Base-by-base conservation (phyloP, 768 basidiomycete species). In the Boletus fagicola region DNA sequence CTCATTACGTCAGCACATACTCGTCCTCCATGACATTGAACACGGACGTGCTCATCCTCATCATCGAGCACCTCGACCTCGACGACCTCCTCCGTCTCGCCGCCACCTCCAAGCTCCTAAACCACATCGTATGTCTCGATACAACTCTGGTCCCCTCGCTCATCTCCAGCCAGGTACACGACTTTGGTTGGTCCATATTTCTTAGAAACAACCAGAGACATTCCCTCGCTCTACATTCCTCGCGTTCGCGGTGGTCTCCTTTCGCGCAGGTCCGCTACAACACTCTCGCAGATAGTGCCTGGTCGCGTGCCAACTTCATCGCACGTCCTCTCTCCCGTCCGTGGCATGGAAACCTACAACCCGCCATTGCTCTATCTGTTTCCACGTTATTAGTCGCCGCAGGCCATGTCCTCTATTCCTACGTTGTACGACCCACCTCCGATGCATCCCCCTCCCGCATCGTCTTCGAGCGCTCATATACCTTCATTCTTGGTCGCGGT, bases 241-340 rank as follows among this genome's bases (percentile, higher is more conserved):
- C 80, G 2, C 74, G 80, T 26, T 61, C 67, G 1, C 54, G 57
- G 13, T 86, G 85, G 84, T 70, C 74, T 16, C 59, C 80, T 16
- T 70, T 72, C 42, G 68, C 58, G 2, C 76, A 76, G 57, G 79
- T 78, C 2, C 77, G 75, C 48, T 85, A 87, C 60, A 74, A 87
- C 60, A 66, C 70, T n/a, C 66, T 82, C 9, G 67, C 78, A 5
- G 87, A 89, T 65, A 58, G 64, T 4, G 74, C 80, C 12, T 90
- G 88, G 88, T 60, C 72, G 4, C 67, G 62, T 22, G 67, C 68
- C 42, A 64, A 73, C 45, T 88, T 88, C 57, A 71, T 87, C 22
- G 86, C 87, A 4, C 80, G 86, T 2, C 88, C 87, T 2, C 76
- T 90, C 10, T 81, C 84, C 22, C 74, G 75, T 26, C 77, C 79